Evolutionary conservation across 2,329 filamentous ascomycete genomes (phyloP).

Genomic region (Thielaviopsis populi): DNA sequence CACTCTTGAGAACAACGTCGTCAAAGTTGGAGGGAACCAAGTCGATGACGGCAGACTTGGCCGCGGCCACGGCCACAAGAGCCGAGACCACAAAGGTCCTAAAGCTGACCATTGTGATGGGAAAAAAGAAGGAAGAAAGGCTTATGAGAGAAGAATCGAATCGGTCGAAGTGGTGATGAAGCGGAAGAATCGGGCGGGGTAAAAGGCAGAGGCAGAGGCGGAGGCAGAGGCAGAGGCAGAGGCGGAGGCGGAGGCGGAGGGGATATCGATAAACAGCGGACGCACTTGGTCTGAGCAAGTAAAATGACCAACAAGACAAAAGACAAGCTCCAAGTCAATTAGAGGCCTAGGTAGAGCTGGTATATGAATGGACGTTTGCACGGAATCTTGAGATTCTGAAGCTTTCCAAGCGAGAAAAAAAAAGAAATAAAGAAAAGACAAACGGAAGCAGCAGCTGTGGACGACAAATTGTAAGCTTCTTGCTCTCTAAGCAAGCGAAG

Average conservation of each 20-base stretch:
- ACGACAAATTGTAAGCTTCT: constrained; percentile 2
- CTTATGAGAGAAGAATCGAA: neutral
- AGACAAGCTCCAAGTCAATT: neutral
- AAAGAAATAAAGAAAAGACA: neutral
- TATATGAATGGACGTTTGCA: neutral
- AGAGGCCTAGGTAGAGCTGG: neutral
- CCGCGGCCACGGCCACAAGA: constrained; percentile 41
- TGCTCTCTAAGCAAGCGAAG: constrained; percentile 7
- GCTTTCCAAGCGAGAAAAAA: neutral
- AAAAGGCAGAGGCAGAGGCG: neutral
- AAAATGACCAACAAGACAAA: neutral
- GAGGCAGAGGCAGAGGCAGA: neutral
- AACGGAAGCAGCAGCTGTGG: neutral
- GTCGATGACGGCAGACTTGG: constrained; percentile 75
- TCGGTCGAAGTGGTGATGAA: neutral
- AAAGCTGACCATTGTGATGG: constrained; percentile 37
- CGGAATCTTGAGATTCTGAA: neutral
- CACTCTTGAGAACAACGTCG: constrained; percentile 70
- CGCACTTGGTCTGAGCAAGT: neutral
- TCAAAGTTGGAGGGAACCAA: constrained; percentile 87
- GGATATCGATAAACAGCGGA: neutral
- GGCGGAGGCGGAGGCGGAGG: neutral
- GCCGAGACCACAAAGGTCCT: constrained; percentile 46
- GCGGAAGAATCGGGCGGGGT: neutral
- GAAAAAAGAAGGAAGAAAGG: neutral